Percentiles rank a stretch among this genome's conserved stretches.
Evolutionary conservation across 768 basidiomycete species (phyloP).

Genomic region (Suillus discolor): DNA sequence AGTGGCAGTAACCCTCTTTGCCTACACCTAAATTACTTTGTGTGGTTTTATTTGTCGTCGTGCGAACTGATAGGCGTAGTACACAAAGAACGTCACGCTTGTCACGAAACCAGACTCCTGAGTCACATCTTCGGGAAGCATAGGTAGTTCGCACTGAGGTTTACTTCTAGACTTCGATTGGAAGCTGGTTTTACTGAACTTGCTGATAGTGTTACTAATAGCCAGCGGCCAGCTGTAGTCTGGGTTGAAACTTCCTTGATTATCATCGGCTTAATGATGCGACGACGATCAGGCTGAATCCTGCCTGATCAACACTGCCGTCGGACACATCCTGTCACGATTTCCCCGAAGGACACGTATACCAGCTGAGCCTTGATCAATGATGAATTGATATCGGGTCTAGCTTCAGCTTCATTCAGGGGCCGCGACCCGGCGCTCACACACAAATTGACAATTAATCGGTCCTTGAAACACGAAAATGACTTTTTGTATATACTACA

Average conservation of each 20-base stretch:
- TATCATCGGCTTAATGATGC: not conserved
- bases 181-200: not conserved
- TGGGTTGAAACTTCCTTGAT: not conserved
- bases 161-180: not conserved
- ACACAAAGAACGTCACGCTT: slow-evolving; percentile 1
- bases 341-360: not conserved
- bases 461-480: too few relatives aligned
- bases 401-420: not conserved
- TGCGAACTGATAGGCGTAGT: slow-evolving; percentile 31
- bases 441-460: not conserved
- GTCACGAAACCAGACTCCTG: slow-evolving; percentile 3
- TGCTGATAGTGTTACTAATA: not conserved
- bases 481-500: too few relatives aligned
- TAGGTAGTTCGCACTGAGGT: not conserved
- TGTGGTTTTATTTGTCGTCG: slow-evolving; percentile 31
- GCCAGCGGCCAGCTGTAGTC: not conserved
- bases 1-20: slow-evolving; percentile 16
- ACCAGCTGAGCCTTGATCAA: not conserved
- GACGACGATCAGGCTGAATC: not conserved
- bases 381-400: too few relatives aligned
- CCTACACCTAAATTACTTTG: slow-evolving; percentile 32
- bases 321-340: not conserved
- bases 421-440: not conserved
- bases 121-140: not conserved
- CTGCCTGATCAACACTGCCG: not conserved